These are phyloP conservation scores for Takakia lepidozioides DNA, from an alignment of 225 moss, liverwort and hornwort genomes.

Conservation along the genomic window DNA sequence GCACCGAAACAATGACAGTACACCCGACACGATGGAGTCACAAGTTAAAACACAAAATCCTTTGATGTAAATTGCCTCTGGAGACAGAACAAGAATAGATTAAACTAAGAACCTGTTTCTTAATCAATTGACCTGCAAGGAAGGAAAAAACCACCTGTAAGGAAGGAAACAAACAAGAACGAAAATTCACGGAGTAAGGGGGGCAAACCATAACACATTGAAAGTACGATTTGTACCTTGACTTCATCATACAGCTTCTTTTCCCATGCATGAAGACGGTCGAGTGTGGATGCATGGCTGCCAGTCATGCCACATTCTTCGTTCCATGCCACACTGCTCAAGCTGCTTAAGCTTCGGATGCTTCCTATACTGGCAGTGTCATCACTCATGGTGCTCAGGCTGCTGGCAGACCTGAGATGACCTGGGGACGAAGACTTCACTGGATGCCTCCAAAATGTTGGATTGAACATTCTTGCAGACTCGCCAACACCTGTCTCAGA, in stretches of 20 bases:
- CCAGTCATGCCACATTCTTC: conserved; percentile 56
- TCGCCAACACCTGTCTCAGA: conserved; percentile 50
- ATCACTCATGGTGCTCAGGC: conserved; percentile 32
- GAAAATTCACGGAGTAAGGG: no score
- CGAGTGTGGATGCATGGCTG: conserved; percentile 65
- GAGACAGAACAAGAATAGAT: no score
- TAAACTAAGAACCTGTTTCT: no score
- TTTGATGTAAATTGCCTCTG: no score
- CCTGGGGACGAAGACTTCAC: conserved; percentile 35
- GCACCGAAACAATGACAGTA: no score
- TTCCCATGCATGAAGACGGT: conserved; percentile 71
- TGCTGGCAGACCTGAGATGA: conserved; percentile 27
- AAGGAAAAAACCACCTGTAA: no score
- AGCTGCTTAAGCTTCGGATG: conserved; percentile 1
- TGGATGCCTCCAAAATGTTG: conserved; percentile 44
- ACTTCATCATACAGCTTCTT: conserved; percentile 75
- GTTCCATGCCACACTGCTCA: conserved; percentile 38
- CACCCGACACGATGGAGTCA: no score
- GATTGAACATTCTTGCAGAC: conserved; percentile 49
- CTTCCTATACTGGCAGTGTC: conserved; percentile 45
- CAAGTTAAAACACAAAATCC: no score
- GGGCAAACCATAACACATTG: no score
- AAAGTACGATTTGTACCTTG: no score
- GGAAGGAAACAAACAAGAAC: no score
- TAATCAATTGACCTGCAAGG: no score